Base-by-base conservation (phyloP, 2,329 filamentous ascomycete genomes). In the Talaromyces sp. region DNA sequence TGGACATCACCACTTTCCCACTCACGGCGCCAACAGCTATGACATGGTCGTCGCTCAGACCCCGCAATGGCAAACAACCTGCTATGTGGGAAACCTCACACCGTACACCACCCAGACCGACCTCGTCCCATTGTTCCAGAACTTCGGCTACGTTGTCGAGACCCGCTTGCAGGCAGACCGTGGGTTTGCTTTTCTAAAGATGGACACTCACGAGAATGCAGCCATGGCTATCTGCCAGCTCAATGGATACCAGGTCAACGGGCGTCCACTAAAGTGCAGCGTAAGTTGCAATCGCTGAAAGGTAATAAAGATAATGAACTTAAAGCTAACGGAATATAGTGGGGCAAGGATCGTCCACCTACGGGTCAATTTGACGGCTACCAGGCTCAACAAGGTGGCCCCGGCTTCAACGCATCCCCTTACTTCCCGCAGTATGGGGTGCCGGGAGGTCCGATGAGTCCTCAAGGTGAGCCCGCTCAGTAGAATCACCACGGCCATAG, bases 201-300 rank as follows among this genome's bases (percentile, higher is more conserved):
- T 99, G 93, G 95, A 99, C 76, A 90, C 88, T 6, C 95, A 99
- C 73, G 95, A 99, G 80, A 97, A 97, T 73, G 95, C 95, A 2
- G 93, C 95, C 61, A 96, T 96, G 90, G 92, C 93, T 37, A 99
- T 99, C 73, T 99, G 95, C 79, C 93, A 98, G 75, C 84, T 99
- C 73, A 98, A 93, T 71, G 93, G 93, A 35, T 99, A 98, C 81
- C 96, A 97, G 69, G 93, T 99, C 71, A 97, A 99, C 72, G 95
- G 95, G 59, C 88, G 95, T 68, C 95, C 95, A 60, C 80, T 99
- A 70, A 99, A 99, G 84, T 99, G 95, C 85, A 98, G 93, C 78
- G 93, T 98, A 89, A 81, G 93, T 89, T 65, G 58, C 11, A 37
- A n/a, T 12, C 21, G 21, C 12, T 11, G 21, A 14, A 25, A 11